Evolutionary conservation across 129 eudicot species (phyloP).

Genomic region (Glebionis coronaria): DNA sequence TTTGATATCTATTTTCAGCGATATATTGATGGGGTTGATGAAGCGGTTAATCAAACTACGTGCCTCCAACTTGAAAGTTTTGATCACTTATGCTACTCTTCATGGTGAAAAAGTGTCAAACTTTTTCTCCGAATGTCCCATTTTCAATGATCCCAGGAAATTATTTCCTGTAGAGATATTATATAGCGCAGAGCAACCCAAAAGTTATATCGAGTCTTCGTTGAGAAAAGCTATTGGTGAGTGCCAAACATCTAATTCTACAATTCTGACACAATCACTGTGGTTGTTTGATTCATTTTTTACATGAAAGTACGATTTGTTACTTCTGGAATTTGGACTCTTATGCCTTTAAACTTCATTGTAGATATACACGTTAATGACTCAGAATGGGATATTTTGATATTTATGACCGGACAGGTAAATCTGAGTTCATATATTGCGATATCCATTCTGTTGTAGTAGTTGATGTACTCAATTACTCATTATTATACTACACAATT

Average conservation of each 20-base stretch:
- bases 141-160: constrained; percentile 83
- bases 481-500: background rate
- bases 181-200: constrained; percentile 65
- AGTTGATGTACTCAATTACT: constrained; percentile 3
- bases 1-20: constrained; percentile 35
- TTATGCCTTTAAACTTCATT: constrained; percentile 11
- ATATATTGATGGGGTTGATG: constrained; percentile 86
- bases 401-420: constrained; percentile 98
- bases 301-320: constrained; percentile 1
- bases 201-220: constrained; percentile 75
- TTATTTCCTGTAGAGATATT: constrained; percentile 84
- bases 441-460: constrained; percentile 3
- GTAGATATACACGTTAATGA: constrained; percentile 80
- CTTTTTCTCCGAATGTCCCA: constrained; percentile 82
- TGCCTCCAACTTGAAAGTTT: constrained; percentile 69
- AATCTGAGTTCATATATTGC: constrained; percentile 6
- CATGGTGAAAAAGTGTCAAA: constrained; percentile 94
- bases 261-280: background rate
- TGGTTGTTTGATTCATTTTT: background rate
- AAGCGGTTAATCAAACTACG: constrained; percentile 71
- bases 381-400: constrained; percentile 93
- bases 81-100: constrained; percentile 94
- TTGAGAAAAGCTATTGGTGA: constrained; percentile 77
- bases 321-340: constrained; percentile 14
- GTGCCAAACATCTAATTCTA: background rate